Evolutionary conservation across 2,329 filamentous ascomycete species (phyloP).

Genomic region (Neofusicoccum parvum): DNA sequence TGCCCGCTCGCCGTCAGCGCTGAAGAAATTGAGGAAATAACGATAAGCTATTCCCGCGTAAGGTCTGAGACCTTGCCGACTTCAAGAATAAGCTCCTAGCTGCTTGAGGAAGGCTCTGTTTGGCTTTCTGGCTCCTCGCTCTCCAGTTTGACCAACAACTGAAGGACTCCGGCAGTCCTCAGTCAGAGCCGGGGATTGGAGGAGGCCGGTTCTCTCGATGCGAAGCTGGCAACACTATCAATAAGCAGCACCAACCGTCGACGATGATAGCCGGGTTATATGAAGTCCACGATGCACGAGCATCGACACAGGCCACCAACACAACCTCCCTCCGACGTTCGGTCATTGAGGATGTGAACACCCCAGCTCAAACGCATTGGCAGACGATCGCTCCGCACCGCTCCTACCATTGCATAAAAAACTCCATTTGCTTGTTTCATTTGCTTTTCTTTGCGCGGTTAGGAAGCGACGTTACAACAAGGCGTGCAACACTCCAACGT

Average conservation of each 20-base stretch:
- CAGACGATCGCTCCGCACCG: not conserved
- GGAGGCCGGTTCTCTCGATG: too few relatives aligned
- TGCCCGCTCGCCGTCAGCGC: not conserved
- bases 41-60: not conserved
- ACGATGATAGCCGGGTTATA: not conserved
- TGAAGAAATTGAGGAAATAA: not conserved
- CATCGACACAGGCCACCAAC: not conserved
- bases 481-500: not conserved
- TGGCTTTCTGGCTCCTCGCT: not conserved
- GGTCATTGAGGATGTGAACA: not conserved
- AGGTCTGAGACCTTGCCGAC: not conserved
- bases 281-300: not conserved
- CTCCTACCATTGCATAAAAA: not conserved
- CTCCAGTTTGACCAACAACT: not conserved
- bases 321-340: not conserved
- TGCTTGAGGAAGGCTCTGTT: not conserved
- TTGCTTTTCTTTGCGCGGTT: not conserved
- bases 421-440: not conserved
- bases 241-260: too few relatives aligned
- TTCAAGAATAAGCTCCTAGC: not conserved
- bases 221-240: not conserved
- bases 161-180: not conserved
- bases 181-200: not conserved
- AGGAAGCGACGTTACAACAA: conserved; percentile 2
- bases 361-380: not conserved